Evolutionary conservation across 2,329 filamentous ascomycete species (phyloP), one percentile per base, ranked within the genome.

Genomic region (Talaromyces sp.): DNA sequence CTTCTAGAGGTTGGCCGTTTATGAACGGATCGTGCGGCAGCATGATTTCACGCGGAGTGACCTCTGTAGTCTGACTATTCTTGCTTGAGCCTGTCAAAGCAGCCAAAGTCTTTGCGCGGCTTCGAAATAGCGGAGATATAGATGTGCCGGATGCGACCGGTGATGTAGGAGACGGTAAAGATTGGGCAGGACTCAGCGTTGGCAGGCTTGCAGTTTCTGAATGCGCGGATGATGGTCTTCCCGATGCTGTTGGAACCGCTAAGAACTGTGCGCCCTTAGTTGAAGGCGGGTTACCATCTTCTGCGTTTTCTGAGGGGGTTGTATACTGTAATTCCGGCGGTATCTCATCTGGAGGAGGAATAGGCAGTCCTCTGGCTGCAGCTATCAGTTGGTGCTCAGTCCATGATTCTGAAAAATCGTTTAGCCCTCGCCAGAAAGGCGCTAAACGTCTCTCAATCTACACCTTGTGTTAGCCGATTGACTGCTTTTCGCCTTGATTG

Each of bases 351-450:
- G 93, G 84, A 7, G 89, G 83, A 11, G 94, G 94, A 53, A 97
- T 86, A 2, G 89, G 84, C 57, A 95, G 81, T 19, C 90, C 92
- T 67, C 91, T 85, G 52, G 88, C 94, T 22, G 90, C 91, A 58
- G 93, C 91, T 66, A 97, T 85, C n/a, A 99, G 84, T 74, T 99
- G 94, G 73, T 94, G 87, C 69, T 99, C 94, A 11, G 91, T 89
- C 94, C 94, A 99, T 54, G 84, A 89, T 21, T 89, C 84, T 15
- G 87, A 88, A 73, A 94, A 91, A 72, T 97, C 92, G 63, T 96
- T 88, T 3, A 99, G 78, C 5, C 94, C 94, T 69, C 88, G 87
- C 91, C 93, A 99, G 73, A 99, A 99, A 0, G 94, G 94, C 41
- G 94, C 94, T 61, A 99, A 76, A 62, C 89, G 87, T 65, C 94